phyloP scores from a whole-genome alignment of 164 flowering plant genomes.

The Dillenia turbinata region DNA sequence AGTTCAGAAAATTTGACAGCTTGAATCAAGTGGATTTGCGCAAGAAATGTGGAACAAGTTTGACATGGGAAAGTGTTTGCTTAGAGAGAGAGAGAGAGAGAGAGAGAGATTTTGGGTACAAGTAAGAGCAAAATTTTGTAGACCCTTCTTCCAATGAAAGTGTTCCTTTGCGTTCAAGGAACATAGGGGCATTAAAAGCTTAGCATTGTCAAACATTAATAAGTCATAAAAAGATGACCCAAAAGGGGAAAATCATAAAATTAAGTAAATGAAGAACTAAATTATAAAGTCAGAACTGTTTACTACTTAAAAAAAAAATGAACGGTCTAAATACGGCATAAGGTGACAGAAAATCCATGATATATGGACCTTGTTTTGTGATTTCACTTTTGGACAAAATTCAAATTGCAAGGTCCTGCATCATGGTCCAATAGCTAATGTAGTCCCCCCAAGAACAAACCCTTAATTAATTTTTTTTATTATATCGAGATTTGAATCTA shows the following conservation, averaged over 20 bases:
- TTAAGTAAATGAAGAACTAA: neutral
- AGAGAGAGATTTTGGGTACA: conserved; percentile 8
- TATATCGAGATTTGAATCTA: no score
- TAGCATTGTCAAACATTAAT: conserved; percentile 20
- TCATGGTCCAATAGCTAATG: no score
- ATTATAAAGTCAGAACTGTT: neutral
- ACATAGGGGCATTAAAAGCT: conserved; percentile 12
- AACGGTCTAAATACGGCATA: conserved; percentile 1
- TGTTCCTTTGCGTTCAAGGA: conserved; percentile 37
- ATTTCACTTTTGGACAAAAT: no score
- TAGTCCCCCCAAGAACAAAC: no score
- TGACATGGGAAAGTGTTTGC: conserved; percentile 16
- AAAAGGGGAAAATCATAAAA: neutral
- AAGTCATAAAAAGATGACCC: conserved; percentile 8
- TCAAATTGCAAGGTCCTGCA: no score
- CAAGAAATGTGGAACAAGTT: conserved; percentile 10
- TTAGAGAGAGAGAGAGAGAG: conserved; percentile 8
- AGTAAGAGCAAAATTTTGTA: conserved; percentile 12
- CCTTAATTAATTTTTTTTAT: no score
- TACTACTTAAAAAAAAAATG: neutral
- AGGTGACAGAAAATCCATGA: no score
- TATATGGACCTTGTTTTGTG: no score
- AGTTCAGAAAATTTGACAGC: conserved; percentile 11
- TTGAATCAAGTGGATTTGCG: conserved; percentile 7
- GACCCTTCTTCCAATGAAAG: conserved; percentile 21